phyloP scores from a whole-genome alignment of 83 land plant genomes.

The Picea engelmannii region DNA sequence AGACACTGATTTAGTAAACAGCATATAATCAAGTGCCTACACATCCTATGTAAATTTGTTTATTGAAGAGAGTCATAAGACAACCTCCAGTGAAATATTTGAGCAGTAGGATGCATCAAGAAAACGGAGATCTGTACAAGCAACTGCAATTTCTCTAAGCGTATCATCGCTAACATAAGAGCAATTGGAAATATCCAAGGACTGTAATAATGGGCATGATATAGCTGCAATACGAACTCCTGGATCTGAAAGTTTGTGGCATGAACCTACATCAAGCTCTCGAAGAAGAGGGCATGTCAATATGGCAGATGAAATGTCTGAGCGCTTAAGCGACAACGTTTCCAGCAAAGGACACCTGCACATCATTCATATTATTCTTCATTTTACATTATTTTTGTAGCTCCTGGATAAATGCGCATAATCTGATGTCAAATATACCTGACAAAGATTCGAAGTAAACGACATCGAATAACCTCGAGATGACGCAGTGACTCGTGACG shows the following conservation, averaged over 20 bases:
- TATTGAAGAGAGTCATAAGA: slow-evolving; percentile 8
- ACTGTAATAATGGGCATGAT: slow-evolving; percentile 40
- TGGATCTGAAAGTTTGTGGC: slow-evolving; percentile 58
- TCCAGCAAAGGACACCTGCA: slow-evolving; percentile 48
- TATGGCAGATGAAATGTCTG: slow-evolving; percentile 43
- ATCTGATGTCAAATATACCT: slow-evolving; percentile 45
- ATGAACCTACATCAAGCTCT: slow-evolving; percentile 44
- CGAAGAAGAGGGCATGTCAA: slow-evolving; percentile 43
- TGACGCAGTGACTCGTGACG: slow-evolving; percentile 59
- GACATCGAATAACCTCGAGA: slow-evolving; percentile 74
- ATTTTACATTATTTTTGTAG: not conserved
- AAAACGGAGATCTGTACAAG: slow-evolving; percentile 36
- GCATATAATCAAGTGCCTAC: not conserved
- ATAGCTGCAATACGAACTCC: slow-evolving; percentile 51
- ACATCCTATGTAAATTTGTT: not conserved
- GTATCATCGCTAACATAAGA: slow-evolving; percentile 62
- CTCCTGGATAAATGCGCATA: too few relatives aligned
- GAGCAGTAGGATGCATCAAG: slow-evolving; percentile 56
- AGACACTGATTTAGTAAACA: not conserved
- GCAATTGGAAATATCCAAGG: slow-evolving; percentile 47
- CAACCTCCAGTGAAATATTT: slow-evolving; percentile 55
- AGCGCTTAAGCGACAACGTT: slow-evolving; percentile 33
- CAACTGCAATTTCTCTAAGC: slow-evolving; percentile 44
- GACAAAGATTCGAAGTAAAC: slow-evolving; percentile 73
- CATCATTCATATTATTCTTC: not conserved